phyloP scores from a whole-genome alignment of 2,329 filamentous ascomycete species.

The Metarhizium robertsii region DNA sequence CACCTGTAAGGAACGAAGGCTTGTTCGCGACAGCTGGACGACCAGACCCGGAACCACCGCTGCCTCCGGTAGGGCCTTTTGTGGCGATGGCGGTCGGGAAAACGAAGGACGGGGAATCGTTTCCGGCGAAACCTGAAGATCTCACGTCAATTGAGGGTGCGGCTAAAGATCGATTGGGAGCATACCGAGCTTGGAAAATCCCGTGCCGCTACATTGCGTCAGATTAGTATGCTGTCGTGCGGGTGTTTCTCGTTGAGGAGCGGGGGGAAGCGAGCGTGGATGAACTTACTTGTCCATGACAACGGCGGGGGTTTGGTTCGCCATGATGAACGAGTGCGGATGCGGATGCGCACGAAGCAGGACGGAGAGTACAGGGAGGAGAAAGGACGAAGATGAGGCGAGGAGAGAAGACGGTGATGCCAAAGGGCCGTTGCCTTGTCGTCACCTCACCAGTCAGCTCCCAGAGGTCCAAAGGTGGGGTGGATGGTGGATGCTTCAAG shows the following conservation, averaged over 20 bases:
- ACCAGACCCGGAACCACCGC: slow-evolving; percentile 71
- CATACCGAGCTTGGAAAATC: slow-evolving; percentile 96
- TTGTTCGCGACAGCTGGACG: slow-evolving; percentile 88
- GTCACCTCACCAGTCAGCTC: slow-evolving; percentile 6
- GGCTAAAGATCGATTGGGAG: background rate
- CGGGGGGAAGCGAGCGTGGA: slow-evolving; percentile 25
- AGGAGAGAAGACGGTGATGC: slow-evolving; percentile 2
- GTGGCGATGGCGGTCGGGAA: slow-evolving; percentile 98
- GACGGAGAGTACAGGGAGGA: background rate
- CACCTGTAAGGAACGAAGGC: slow-evolving; percentile 87
- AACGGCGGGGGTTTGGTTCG: slow-evolving; percentile 98
- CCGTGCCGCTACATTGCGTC: slow-evolving; percentile 70
- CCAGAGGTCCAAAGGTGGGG: no score
- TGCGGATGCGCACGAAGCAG: slow-evolving; percentile 11
- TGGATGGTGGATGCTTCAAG: no score
- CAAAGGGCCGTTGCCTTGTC: slow-evolving; percentile 6
- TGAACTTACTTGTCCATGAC: slow-evolving; percentile 99
- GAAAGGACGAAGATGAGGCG: slow-evolving; percentile 3
- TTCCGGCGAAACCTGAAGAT: slow-evolving; percentile 82
- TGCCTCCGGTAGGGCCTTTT: slow-evolving; percentile 65
- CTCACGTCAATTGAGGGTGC: slow-evolving; percentile 15
- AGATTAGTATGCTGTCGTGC: slow-evolving; percentile 20
- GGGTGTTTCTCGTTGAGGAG: slow-evolving; percentile 15
- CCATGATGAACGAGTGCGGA: slow-evolving; percentile 50
- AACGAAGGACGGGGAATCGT: slow-evolving; percentile 97